These are phyloP conservation scores for Nakaseomyces nivariensis DNA, from an alignment of 1,139 yeast genomes.

Conservation along the genomic window DNA sequence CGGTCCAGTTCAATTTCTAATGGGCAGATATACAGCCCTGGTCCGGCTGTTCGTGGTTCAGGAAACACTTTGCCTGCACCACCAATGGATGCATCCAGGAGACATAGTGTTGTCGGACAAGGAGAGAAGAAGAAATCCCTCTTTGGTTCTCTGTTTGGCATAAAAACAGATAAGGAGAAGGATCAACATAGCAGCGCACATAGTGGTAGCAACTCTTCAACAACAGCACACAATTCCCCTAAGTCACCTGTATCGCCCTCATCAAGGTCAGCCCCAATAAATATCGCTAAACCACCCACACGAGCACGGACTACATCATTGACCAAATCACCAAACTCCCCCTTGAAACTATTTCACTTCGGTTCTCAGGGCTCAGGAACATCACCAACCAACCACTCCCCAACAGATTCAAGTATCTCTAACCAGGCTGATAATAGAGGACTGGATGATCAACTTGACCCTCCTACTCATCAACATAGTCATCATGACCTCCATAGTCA, in stretches of 20 bases:
- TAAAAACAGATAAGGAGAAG: slow-evolving; percentile 1
- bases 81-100: not conserved
- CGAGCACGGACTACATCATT: not conserved
- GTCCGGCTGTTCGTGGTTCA: not conserved
- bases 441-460: not conserved
- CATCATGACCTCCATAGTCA: not conserved
- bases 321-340: slow-evolving; percentile 1
- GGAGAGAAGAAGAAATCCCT: slow-evolving; percentile 13
- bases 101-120: not conserved
- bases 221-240: not conserved
- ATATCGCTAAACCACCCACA: not conserved
- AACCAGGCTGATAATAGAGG: not conserved
- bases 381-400: not conserved
- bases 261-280: not conserved
- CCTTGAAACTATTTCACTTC: not conserved
- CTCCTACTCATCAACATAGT: not conserved
- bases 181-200: not conserved
- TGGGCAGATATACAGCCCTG: not conserved
- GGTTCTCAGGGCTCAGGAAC: not conserved
- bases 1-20: not conserved
- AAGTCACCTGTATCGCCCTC: not conserved
- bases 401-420: not conserved
- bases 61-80: not conserved
- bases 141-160: slow-evolving; percentile 14
- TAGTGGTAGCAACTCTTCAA: not conserved